Evolutionary conservation across 1,284 basidiomycete species (phyloP).

Genomic region (Ganoderma sinense): DNA sequence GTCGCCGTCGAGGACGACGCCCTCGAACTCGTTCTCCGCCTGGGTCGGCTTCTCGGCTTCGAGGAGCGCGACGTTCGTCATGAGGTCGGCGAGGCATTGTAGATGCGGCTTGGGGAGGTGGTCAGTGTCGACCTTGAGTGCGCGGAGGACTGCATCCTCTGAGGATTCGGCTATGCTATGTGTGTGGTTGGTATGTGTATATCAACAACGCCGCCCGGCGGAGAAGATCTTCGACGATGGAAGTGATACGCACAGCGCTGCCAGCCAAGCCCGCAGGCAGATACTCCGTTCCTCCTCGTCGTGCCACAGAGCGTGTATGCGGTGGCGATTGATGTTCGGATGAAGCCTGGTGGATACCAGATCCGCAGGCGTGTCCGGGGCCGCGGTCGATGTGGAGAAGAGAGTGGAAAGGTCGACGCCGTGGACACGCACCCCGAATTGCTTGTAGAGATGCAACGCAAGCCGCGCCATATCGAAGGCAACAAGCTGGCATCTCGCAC

Average conservation of each 20-base stretch:
- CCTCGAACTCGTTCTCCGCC: slow-evolving; percentile 37
- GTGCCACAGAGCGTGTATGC: slow-evolving; percentile 18
- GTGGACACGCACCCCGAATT: slow-evolving; percentile 7
- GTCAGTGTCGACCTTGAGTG: slow-evolving; percentile 18
- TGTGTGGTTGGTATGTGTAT: not conserved
- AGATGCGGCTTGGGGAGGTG: slow-evolving; percentile 26
- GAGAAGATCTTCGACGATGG: not conserved
- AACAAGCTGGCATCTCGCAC: slow-evolving; percentile 5
- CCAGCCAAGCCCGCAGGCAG: slow-evolving; percentile 23
- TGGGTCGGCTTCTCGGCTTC: slow-evolving; percentile 36
- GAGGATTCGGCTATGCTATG: slow-evolving; percentile 15
- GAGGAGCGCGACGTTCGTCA: slow-evolving; percentile 33
- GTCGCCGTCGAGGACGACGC: slow-evolving; percentile 20
- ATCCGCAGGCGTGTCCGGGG: slow-evolving; percentile 14
- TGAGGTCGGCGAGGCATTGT: slow-evolving; percentile 26
- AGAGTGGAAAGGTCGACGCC: slow-evolving; percentile 23
- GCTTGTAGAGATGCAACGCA: slow-evolving; percentile 21
- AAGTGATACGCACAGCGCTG: slow-evolving; percentile 16
- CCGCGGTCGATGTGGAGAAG: not conserved
- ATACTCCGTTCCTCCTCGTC: slow-evolving; percentile 10
- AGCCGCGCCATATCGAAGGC: slow-evolving; percentile 26
- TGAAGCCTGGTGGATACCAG: slow-evolving; percentile 13
- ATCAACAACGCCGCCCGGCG: not conserved
- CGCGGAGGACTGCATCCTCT: not conserved
- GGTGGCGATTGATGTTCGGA: slow-evolving; percentile 1